A percentile compares a stretch with the other conserved stretches of the same genome.
These are phyloP conservation scores for Mucor sp. DNA, from an alignment of 371 early-diverging fungal species.

Conservation along the genomic window DNA sequence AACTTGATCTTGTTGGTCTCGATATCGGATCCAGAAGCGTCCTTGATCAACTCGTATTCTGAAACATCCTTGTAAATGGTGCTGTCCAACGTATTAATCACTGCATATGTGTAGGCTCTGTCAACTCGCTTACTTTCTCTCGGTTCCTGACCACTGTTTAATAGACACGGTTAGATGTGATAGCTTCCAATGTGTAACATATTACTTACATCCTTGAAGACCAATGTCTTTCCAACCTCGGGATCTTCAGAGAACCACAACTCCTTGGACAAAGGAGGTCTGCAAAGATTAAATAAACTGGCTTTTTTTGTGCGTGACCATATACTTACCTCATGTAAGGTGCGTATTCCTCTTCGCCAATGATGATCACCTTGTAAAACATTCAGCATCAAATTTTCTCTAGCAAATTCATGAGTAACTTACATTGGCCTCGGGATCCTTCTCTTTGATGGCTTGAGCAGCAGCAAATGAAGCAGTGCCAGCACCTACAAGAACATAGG, in stretches of 20 bases:
- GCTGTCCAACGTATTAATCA: conserved; percentile 14
- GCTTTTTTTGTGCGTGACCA: background rate
- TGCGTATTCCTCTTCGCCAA: conserved; percentile 62
- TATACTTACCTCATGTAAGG: conserved; percentile 65
- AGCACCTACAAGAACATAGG: conserved; percentile 64
- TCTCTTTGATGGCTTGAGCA: conserved; percentile 69
- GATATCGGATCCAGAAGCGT: conserved; percentile 48
- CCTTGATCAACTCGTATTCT: conserved; percentile 43
- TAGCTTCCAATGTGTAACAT: background rate
- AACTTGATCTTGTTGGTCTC: conserved; percentile 52
- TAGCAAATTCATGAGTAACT: background rate
- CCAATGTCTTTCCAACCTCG: conserved; percentile 48
- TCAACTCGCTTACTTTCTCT: conserved; percentile 48
- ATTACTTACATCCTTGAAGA: conserved; percentile 63
- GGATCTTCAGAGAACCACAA: conserved; percentile 71
- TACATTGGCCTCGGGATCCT: conserved; percentile 70
- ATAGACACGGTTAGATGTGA: background rate
- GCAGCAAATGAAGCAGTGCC: conserved; percentile 73
- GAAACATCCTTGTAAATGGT: conserved; percentile 42
- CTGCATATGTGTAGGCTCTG: background rate
- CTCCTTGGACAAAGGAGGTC: conserved; percentile 75
- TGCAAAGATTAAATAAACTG: background rate
- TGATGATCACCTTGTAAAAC: conserved; percentile 57
- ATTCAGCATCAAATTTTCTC: background rate
- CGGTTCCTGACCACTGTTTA: conserved; percentile 65